Evolutionary conservation across 1,284 basidiomycete species (phyloP).

Genomic region (Schizophyllum amplum): DNA sequence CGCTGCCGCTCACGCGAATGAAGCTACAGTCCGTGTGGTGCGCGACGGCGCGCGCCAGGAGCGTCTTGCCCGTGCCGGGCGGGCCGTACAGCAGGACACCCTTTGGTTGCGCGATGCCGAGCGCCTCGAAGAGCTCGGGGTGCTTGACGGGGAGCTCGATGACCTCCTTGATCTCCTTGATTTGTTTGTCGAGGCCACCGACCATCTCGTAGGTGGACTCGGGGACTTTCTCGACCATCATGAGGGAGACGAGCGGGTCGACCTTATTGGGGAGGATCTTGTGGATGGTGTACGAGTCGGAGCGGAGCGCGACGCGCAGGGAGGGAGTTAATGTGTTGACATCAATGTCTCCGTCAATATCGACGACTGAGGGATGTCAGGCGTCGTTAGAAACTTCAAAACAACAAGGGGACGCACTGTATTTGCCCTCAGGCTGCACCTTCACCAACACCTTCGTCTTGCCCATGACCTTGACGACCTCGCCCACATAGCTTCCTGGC

Average conservation of each 20-base stretch:
- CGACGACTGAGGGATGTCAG: conserved; percentile 61
- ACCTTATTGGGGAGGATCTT: conserved; percentile 94
- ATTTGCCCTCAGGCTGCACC: conserved; percentile 98
- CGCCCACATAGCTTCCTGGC: conserved; percentile 96
- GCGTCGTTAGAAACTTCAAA: background rate
- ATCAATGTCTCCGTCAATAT: conserved; percentile 87
- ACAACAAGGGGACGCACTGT: conserved; percentile 52
- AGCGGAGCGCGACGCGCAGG: conserved; percentile 90
- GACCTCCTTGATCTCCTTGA: conserved; percentile 99
- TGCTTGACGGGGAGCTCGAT: conserved; percentile 98
- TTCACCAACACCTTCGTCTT: conserved; percentile 99
- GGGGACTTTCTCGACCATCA: conserved; percentile 99
- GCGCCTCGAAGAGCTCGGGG: conserved; percentile 92
- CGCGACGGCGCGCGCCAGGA: conserved; percentile 89
- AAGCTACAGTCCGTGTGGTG: conserved; percentile 99
- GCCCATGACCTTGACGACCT: conserved; percentile 98
- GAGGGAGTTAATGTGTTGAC: conserved; percentile 76
- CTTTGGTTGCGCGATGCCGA: conserved; percentile 97
- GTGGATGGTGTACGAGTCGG: conserved; percentile 93
- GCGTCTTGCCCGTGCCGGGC: conserved; percentile 95
- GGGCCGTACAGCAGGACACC: conserved; percentile 95
- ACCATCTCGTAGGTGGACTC: conserved; percentile 99
- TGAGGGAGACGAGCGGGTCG: conserved; percentile 90
- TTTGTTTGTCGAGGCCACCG: conserved; percentile 96
- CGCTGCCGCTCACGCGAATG: conserved; percentile 92